A percentile compares a stretch with the other conserved stretches of the same genome.
Conservation (phyloP, 768 basidiomycete species). For the Baorangia bicolor region DNA sequence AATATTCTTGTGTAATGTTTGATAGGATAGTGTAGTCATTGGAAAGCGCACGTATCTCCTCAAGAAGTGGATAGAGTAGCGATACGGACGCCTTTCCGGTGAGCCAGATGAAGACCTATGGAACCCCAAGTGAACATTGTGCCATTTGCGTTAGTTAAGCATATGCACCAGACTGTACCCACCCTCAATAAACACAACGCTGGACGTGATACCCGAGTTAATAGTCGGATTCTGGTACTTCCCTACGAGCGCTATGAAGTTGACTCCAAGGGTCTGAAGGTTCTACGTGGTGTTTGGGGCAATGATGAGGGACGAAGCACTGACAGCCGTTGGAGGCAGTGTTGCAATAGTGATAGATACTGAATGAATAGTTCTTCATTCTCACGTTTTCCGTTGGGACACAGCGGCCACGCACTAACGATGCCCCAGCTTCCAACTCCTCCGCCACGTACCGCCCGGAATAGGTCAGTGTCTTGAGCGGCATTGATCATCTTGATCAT, state of each 20-base stretch:
- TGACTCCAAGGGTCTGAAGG: conserved; percentile 4
- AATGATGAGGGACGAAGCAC: conserved; percentile 7
- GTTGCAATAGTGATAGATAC: conserved; percentile 20
- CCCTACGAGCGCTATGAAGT: conserved; percentile 18
- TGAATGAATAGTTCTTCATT: not conserved
- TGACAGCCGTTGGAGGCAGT: conserved; percentile 4
- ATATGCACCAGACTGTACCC: conserved; percentile 9
- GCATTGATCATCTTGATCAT: conserved; percentile 39
- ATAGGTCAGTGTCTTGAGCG: conserved; percentile 43
- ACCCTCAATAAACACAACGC: not conserved
- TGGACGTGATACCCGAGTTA: conserved; percentile 8
- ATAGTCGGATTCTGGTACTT: conserved; percentile 15
- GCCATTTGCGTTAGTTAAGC: too few species aligned
- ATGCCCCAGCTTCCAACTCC: conserved; percentile 52
- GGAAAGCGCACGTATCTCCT: conserved; percentile 12
- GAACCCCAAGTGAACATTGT: not conserved
- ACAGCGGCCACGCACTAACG: conserved; percentile 25
- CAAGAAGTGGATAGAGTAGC: conserved; percentile 12
- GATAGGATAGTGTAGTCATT: conserved; percentile 9
- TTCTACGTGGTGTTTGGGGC: conserved; percentile 14
- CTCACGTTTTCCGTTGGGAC: not conserved
- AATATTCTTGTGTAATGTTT: too few species aligned
- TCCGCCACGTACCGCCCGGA: conserved; percentile 54
- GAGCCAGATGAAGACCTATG: conserved; percentile 13
- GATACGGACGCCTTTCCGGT: conserved; percentile 3